These are phyloP conservation scores for Talaromyces proteolyticus DNA, from an alignment of 495 filamentous ascomycete species.

Conservation along the genomic window DNA sequence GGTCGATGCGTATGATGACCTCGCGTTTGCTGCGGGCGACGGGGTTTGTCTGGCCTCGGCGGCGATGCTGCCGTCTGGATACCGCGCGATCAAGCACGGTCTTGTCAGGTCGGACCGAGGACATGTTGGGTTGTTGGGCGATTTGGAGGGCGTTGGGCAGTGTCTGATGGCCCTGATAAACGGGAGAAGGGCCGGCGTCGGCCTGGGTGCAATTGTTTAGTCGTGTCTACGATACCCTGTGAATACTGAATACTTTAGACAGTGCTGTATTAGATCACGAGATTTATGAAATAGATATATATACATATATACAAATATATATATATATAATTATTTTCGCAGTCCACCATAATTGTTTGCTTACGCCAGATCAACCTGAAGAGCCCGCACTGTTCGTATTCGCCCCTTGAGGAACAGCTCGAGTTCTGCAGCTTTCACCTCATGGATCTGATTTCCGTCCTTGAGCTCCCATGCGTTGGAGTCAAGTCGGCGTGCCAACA, in stretches of 20 bases:
- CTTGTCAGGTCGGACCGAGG: conserved; percentile 75
- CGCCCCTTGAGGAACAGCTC: conserved; percentile 9
- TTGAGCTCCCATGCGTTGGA: neutral
- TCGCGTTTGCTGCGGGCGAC: conserved; percentile 83
- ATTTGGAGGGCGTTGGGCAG: conserved; percentile 74
- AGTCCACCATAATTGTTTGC: too few species aligned
- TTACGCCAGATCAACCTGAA: conserved; percentile 8
- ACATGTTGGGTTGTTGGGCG: conserved; percentile 80
- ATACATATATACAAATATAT: neutral
- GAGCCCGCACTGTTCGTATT: conserved; percentile 9
- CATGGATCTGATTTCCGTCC: neutral
- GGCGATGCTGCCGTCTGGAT: conserved; percentile 81
- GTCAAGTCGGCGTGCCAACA: neutral
- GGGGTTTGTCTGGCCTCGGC: conserved; percentile 83
- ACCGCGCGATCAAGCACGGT: conserved; percentile 63
- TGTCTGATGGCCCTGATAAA: conserved; percentile 61
- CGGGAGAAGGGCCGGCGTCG: conserved; percentile 67
- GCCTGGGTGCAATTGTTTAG: conserved; percentile 13
- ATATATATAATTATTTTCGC: neutral
- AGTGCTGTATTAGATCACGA: too few species aligned
- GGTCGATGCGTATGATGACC: conserved; percentile 77
- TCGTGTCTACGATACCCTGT: neutral
- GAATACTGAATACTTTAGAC: neutral
- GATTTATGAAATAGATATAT: neutral
- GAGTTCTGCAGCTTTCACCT: neutral